A percentile compares a stretch with the other conserved stretches of the same genome.
Conservation (phyloP, 2,329 filamentous ascomycete species). For the Pyrenochaeta sp. region DNA sequence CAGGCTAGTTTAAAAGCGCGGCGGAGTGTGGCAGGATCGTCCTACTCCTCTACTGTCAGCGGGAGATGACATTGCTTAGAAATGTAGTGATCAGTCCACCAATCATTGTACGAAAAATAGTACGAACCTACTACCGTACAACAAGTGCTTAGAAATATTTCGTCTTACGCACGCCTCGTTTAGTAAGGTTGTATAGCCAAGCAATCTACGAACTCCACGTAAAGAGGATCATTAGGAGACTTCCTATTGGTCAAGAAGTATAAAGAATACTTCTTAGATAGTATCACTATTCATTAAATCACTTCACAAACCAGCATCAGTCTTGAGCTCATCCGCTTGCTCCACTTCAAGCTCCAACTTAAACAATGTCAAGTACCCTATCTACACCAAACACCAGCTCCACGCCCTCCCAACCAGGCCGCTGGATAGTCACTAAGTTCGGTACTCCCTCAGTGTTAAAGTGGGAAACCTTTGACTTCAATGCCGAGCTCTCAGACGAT, state of each 20-base stretch:
- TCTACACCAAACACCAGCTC: conserved; percentile 11
- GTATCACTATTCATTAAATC: no score
- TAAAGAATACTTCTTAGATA: no score
- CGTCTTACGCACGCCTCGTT: no score
- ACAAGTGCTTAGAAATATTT: no score
- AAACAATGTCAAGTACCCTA: conserved; percentile 3
- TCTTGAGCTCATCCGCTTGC: neutral
- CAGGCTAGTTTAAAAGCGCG: conserved; percentile 50
- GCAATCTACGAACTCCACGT: no score
- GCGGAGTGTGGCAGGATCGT: conserved; percentile 42
- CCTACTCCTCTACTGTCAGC: conserved; percentile 26
- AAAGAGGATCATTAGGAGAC: no score
- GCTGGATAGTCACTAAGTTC: conserved; percentile 13
- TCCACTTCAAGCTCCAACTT: neutral
- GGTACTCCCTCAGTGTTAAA: conserved; percentile 13
- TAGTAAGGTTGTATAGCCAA: no score
- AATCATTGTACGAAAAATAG: no score
- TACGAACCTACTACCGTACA: no score
- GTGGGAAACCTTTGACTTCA: conserved; percentile 12
- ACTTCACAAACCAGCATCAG: neutral
- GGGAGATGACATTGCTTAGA: conserved; percentile 14
- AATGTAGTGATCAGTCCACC: no score
- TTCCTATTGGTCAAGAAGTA: no score
- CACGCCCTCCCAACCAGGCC: conserved; percentile 10
- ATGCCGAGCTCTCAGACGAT: conserved; percentile 3